Evolutionary conservation across 768 basidiomycete species (phyloP).

Genomic region (Mycena polygramma): DNA sequence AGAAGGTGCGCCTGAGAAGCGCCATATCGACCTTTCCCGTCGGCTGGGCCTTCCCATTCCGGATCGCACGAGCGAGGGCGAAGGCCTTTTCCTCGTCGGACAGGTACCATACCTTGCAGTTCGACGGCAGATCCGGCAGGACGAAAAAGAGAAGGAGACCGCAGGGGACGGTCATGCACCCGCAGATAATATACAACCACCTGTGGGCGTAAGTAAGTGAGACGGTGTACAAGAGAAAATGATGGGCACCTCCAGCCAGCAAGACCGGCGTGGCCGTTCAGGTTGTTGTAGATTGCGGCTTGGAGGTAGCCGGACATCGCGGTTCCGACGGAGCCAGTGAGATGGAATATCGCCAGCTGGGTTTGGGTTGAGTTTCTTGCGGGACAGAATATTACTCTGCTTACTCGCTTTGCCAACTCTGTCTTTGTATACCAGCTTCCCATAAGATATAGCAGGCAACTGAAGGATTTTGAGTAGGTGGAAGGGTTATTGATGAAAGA

Average conservation of each 20-base stretch:
- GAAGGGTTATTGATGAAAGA: slow-evolving; percentile 7
- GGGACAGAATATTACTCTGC: neutral
- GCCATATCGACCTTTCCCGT: slow-evolving; percentile 39
- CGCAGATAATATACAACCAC: slow-evolving; percentile 45
- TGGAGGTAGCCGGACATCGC: slow-evolving; percentile 44
- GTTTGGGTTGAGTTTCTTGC: neutral
- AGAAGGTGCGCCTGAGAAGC: slow-evolving; percentile 40
- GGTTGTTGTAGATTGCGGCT: slow-evolving; percentile 41
- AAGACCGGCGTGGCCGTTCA: slow-evolving; percentile 40
- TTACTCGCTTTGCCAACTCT: slow-evolving; percentile 42
- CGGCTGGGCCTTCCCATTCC: slow-evolving; percentile 39
- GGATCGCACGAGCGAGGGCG: slow-evolving; percentile 39
- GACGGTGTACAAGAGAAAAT: neutral
- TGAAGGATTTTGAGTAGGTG: neutral
- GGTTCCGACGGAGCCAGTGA: slow-evolving; percentile 42
- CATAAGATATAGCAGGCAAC: slow-evolving; percentile 39
- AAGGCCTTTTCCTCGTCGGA: slow-evolving; percentile 41
- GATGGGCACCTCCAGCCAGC: slow-evolving; percentile 41
- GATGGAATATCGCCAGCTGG: slow-evolving; percentile 43
- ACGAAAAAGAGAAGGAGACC: slow-evolving; percentile 39
- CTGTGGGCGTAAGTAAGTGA: slow-evolving; percentile 7
- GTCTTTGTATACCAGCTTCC: slow-evolving; percentile 43
- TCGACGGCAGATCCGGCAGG: slow-evolving; percentile 43
- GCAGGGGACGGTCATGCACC: slow-evolving; percentile 44
- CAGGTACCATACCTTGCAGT: slow-evolving; percentile 43